Evolutionary conservation across 768 basidiomycete species (phyloP), one percentile per base, ranked within the genome.

Genomic region (Pulveroboletus ravenelii): DNA sequence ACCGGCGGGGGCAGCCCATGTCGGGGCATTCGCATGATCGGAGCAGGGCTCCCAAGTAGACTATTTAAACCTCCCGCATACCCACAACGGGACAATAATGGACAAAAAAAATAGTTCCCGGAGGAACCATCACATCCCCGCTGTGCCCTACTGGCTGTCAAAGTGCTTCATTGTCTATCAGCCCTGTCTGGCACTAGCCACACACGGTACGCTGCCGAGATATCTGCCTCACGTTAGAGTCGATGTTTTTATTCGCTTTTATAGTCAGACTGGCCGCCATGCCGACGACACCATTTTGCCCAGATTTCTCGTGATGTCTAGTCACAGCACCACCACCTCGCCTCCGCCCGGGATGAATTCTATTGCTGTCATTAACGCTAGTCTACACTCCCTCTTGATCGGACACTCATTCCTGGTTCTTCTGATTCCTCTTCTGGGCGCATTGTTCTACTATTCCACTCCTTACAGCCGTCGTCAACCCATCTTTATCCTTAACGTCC

Each of bases 391-490:
- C 20, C 37, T 65, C 20, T 50, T 68, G 44, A 52, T 68, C 43
- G 55, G 53, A 10, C 59, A 64, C 15, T 55, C 61, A 12, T 62
- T 64, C 47, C 40, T 62, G 10, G 36, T 58, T n/a, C 50, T 65
- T 34, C 58, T 64, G 10, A 13, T 64, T 10, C 58, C 58, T 32
- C 56, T 64, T 25, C 18, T 62, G 13, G 37, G 48, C 12, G 60
- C 58, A 23, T 35, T 64, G 25, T 60, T 64, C 45, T 57, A 62
- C 43, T 65, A 63, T 10, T 65, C 61, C 25, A 61, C 56, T 23
- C 40, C 50, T 6, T 38, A 36, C 38, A 54, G 52, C 32, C 55
- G 63, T 12, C 42, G 52, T 15, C 55, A 47, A 23, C 61, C 59
- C 12, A 58, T 65, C 20, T 65, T 63, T 13, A 52, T 61, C 10